Conservation (phyloP, 2,329 filamentous ascomycete species). For the Immersiporthe knoxdaviesiana region DNA sequence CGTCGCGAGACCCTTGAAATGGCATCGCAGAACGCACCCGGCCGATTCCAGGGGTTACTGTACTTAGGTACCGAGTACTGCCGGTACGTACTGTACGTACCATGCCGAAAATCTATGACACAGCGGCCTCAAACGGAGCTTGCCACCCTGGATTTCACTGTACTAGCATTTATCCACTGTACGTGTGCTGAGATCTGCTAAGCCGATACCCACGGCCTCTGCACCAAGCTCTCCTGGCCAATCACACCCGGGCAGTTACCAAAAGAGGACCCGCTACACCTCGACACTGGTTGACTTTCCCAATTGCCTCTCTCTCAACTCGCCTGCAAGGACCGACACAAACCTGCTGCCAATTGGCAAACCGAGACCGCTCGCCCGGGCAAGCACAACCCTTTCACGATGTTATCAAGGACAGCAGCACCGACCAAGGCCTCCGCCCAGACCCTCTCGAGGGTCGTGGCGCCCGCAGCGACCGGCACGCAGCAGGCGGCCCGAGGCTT, state of each 20-base stretch:
- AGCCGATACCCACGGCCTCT: background rate
- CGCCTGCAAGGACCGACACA: constrained; percentile 26
- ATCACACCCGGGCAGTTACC: constrained; percentile 30
- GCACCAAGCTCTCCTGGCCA: constrained; percentile 23
- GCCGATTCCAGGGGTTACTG: too few species aligned
- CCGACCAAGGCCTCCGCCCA: constrained; percentile 46
- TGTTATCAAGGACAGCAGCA: constrained; percentile 49
- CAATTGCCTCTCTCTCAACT: constrained; percentile 26
- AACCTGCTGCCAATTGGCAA: constrained; percentile 38
- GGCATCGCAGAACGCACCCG: background rate
- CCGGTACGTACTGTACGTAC: background rate
- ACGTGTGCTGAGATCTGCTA: constrained; percentile 4
- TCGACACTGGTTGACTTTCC: constrained; percentile 24
- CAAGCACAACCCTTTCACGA: constrained; percentile 39
- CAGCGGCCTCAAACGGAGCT: background rate
- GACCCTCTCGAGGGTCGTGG: constrained; percentile 44
- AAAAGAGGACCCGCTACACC: constrained; percentile 25
- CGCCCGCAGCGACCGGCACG: constrained; percentile 48
- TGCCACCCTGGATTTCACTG: constrained; percentile 13
- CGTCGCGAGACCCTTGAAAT: background rate
- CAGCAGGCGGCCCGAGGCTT: constrained; percentile 66
- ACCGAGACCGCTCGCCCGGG: constrained; percentile 42
- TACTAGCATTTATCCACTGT: constrained; percentile 14
- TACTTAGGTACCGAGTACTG: too few species aligned
- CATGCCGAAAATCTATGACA: constrained; percentile 13